Evolutionary conservation across 306 rosid genomes (phyloP), one percentile per base, ranked within the genome.

Genomic region (Dalbergia cochinchinensis): DNA sequence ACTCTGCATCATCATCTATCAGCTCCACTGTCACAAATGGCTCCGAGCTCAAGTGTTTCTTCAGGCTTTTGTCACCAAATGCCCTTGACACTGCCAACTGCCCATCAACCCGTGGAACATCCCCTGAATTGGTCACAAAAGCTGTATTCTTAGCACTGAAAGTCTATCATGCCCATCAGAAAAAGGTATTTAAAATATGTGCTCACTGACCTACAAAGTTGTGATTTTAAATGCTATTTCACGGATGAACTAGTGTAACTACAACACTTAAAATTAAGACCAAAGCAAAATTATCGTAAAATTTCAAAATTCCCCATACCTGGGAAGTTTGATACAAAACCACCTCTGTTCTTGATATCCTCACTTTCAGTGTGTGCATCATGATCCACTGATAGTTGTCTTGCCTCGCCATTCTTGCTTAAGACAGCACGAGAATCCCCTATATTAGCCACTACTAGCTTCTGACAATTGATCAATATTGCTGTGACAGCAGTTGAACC

Each of bases 401-500:
- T 88, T 82, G 97, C 98, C 71, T 54, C 65, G 2, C 98, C 98
- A 44, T 91, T 89, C 84, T 67, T 73, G 66, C 86, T 85, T 76
- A 93, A 62, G 60, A 96, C 91, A 65, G 99, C 99, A 31, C 99
- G 87, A 75, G 99, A 96, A 86, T 96, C 99, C 50, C 99, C 98
- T 31, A 96, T 81, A 45, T 96, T 96, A 31, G 97, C 99, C 60
- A 96, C 97, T 39, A 96, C 83, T 74, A 93, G 84, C 88, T 80
- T 87, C 19, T 83, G 86, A 83, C 99, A 89, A 82, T 96, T 83
- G 8, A 96, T 90, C 82, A 96, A 73, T 85, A 96, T 93, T 63
- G 99, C 99, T 8, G 99, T 93, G 41, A 96, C 99, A 39, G 99
- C 99, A 60, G 99, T 96, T 65, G 99, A 96, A 69, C 99, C 99